A percentile compares a stretch with the other conserved stretches of the same genome.
Conservation (phyloP, 164 flowering plant genomes). For the Magnolia changhungtana region DNA sequence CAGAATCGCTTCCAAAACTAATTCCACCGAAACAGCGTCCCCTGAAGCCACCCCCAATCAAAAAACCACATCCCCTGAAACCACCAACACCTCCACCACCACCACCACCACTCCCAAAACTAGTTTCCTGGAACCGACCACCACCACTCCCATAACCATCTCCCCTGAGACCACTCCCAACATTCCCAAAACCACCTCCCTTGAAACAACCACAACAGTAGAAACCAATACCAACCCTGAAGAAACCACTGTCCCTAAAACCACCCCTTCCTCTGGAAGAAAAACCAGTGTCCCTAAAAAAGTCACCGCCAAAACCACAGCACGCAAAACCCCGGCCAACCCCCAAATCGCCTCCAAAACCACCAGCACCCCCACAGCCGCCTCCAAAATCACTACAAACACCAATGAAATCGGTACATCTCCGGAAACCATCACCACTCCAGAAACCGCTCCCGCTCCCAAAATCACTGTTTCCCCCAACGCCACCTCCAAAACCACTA, state of each 20-base stretch:
- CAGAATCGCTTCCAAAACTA: neutral
- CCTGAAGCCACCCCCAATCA: neutral
- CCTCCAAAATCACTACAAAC: neutral
- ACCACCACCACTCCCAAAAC: neutral
- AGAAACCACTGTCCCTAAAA: neutral
- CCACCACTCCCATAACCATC: conserved; percentile 1
- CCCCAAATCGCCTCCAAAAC: neutral
- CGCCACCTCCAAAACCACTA: neutral
- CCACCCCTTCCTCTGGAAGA: too few species aligned
- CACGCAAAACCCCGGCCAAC: conserved; percentile 1
- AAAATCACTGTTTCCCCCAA: neutral
- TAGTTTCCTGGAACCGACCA: conserved; percentile 2
- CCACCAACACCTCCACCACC: neutral
- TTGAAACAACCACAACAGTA: neutral
- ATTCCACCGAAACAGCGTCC: neutral
- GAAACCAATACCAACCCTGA: neutral
- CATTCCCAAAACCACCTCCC: neutral
- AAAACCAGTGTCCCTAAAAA: neutral
- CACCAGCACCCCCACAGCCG: neutral
- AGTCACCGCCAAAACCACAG: neutral
- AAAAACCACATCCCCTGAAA: neutral
- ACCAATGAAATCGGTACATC: neutral
- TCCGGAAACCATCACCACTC: neutral
- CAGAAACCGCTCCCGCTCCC: neutral
- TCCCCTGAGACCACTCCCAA: conserved; percentile 4